Base-by-base conservation (phyloP, 805 yeast species). In the Spathaspora passalidarum region DNA sequence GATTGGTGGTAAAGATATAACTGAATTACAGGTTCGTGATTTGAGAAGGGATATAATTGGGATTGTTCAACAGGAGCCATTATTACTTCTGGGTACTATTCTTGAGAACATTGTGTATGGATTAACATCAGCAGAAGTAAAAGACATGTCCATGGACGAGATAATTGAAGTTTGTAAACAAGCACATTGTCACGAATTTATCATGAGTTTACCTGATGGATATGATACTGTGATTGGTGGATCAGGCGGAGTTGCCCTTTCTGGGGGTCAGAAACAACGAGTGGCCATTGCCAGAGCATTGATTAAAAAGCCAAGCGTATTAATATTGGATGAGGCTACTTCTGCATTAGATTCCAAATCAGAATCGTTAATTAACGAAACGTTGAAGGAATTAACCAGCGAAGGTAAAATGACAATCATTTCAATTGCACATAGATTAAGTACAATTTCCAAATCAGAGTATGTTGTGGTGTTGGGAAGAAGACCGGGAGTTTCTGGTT, bases 211-310 rank as follows among this genome's bases (percentile, higher is more conserved):
- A 49, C 83, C 85, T 1, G 83, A 81, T 37, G 83, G 82, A 2
- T 81, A 79, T 55, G 80, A 81, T 44, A 80, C 86, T 0, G 61
- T 69, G 17, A 74, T 78, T 44, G 85, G 85, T 2, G 85, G 85
- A 1, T 62, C 78, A 7, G 67, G 81, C 40, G 86, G 86, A 0
- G 73, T 81, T 1, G 65, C 80, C 21, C 60, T 85, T 18, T 81
- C 87, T 4, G 91, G 90, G 32, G 91, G 91, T 10, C 91, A 85
- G 61, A 83, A 84, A 59, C 91, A 85, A 65, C 75, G 89, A 54
- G 70, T 85, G 36, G 90, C 90, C 6, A 82, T 85, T 62, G 91
- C 91, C 0, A 68, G 91, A 50, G 88, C 88, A 1, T 66, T 85
- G 49, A 79, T 84, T 46, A 81, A 86, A 49, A 73, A 79, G 47